phyloP scores from a whole-genome alignment of 495 filamentous ascomycete genomes.

The Podospora pseudoanserina region DNA sequence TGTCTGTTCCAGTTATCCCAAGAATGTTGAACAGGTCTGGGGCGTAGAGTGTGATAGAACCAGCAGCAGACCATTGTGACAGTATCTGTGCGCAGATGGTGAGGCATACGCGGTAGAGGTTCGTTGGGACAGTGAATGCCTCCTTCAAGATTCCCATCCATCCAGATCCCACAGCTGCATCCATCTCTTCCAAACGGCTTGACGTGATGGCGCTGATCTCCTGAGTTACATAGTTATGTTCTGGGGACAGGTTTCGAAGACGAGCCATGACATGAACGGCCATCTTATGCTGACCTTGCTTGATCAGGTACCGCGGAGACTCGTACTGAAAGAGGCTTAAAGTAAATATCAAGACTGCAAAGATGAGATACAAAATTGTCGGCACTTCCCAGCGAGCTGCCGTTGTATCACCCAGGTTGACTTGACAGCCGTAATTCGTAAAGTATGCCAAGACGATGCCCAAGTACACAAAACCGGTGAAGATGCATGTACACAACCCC shows the following conservation, averaged over 20 bases:
- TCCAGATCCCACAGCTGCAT: conserved; percentile 55
- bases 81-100: conserved; percentile 58
- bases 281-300: conserved; percentile 45
- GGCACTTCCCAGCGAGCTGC: conserved; percentile 62
- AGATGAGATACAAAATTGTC: conserved; percentile 68
- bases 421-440: conserved; percentile 54
- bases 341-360: conserved; percentile 62
- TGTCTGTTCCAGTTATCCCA: conserved; percentile 57
- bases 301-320: conserved; percentile 56
- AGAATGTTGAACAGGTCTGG: conserved; percentile 63
- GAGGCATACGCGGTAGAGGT: conserved; percentile 62
- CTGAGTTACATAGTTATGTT: conserved; percentile 47
- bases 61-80: conserved; percentile 67
- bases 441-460: conserved; percentile 61
- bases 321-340: conserved; percentile 64
- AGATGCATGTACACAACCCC: conserved; percentile 66
- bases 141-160: conserved; percentile 57
- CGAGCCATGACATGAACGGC: conserved; percentile 46
- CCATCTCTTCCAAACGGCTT: conserved; percentile 50
- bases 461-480: conserved; percentile 61
- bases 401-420: conserved; percentile 54
- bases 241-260: conserved; percentile 46
- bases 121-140: conserved; percentile 55
- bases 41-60: conserved; percentile 64
- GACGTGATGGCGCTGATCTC: conserved; percentile 51